A percentile compares a stretch with the other conserved stretches of the same genome.
Evolutionary conservation across 257 asterid species (phyloP).

Genomic region (Voacanga thouarsii): DNA sequence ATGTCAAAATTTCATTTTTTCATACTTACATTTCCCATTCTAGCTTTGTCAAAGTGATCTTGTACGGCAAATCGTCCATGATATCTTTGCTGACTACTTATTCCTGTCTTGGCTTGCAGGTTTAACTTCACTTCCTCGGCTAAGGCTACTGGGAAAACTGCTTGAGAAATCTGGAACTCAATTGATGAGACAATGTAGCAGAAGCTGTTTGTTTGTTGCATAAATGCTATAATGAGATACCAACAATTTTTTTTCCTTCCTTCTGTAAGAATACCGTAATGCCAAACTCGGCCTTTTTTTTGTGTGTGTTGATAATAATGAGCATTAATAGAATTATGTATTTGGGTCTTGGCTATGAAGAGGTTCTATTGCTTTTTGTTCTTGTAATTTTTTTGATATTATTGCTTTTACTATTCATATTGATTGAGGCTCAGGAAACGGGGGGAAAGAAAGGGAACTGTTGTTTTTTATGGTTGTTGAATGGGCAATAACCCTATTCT

Average conservation of each 20-base stretch:
- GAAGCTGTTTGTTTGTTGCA: slow-evolving; percentile 14
- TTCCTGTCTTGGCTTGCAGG: slow-evolving; percentile 9
- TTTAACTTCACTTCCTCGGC: slow-evolving; percentile 27
- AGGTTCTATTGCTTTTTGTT: background rate
- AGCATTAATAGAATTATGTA: background rate
- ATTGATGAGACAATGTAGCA: background rate
- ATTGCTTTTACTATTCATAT: no score
- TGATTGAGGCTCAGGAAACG: no score
- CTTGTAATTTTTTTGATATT: no score
- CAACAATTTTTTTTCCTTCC: background rate
- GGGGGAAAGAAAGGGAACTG: no score
- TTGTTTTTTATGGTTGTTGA: no score
- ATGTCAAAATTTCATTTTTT: background rate
- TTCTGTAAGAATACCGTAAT: background rate
- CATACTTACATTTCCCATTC: background rate
- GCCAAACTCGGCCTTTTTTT: background rate
- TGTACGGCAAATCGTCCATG: background rate
- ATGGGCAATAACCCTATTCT: no score
- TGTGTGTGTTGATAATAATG: background rate
- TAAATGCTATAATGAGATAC: slow-evolving; percentile 6
- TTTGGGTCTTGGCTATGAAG: background rate
- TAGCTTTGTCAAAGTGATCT: background rate
- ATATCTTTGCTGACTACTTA: background rate
- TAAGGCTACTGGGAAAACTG: slow-evolving; percentile 25
- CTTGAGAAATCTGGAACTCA: background rate